Base-by-base conservation (phyloP, 2,329 filamentous ascomycete species). In the Colletotrichum sojae region DNA sequence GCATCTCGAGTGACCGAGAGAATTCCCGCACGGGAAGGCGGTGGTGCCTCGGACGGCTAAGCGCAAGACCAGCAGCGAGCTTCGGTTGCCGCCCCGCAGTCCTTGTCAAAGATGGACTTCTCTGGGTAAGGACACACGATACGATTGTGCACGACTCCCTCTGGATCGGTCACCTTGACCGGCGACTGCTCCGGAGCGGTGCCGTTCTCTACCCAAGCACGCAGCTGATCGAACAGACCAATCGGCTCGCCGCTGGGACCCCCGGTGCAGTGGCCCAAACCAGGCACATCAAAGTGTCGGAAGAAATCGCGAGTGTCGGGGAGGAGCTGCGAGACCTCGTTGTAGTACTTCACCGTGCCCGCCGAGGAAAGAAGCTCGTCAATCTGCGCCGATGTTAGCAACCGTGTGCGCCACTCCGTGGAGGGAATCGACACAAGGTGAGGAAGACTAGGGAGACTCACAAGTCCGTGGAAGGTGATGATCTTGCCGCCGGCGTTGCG, bases 391-490 rank as follows among this genome's bases (percentile, higher is more conserved):
- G 16, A 2, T 25, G 20, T 43, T n/a, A 18, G 27, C 1, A 25
- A n/a, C 15, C n/a, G 6, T 45, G 5, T 18, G 9, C 12, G 5
- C 20, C n/a, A 13, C n/a, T 13, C 1, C 12, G 22, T n/a, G 18
- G 10, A 18, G 12, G 22, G 5, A 12, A 9, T 51, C 10, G 18
- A 25, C 4, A 15, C 15, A 13, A 60, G 20, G 49, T 5, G 27
- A 5, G 16, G 6, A 43, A 43, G 16, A 43, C 40, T 6, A n/a
- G 40, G 22, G 18, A n/a, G 0, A 54, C 66, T 54, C 20, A 69
- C 66, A 6, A 78, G 69, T 20, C 83, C 83, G 71, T 84, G 83
- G 74, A 79, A 84, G 36, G 81, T 75, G 18, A 84, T 18, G 3
- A 84, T 61, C 73, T 84, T 84, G 36, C 80, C 79, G 10, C 83